phyloP scores from a whole-genome alignment of 2,329 filamentous ascomycete species.

The Eurotiales sp. region DNA sequence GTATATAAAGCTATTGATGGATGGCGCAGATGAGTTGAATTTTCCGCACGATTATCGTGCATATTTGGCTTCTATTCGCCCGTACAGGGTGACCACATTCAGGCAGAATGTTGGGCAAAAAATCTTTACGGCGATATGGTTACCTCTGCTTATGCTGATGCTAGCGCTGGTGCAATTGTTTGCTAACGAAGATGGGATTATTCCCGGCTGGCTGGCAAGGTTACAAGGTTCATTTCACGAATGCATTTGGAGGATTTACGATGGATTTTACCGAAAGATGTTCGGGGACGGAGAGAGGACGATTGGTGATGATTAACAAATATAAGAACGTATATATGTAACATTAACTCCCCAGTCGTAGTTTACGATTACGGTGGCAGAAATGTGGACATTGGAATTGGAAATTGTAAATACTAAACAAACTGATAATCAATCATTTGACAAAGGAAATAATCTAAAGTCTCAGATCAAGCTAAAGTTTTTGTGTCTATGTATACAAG shows the following conservation, averaged over 20 bases:
- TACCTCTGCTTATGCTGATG: conserved; percentile 57
- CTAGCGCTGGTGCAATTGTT: conserved; percentile 43
- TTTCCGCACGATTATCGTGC: conserved; percentile 73
- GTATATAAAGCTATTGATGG: conserved; percentile 75
- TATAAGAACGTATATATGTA: not conserved
- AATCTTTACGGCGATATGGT: conserved; percentile 59
- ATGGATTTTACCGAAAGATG: conserved; percentile 57
- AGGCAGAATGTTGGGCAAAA: conserved; percentile 64
- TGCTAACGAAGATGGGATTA: conserved; percentile 62
- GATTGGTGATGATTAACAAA: conserved; percentile 21
- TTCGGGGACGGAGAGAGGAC: conserved; percentile 87
- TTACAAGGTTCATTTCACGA: conserved; percentile 53
- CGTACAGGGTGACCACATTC: conserved; percentile 66
- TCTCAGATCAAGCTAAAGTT: conserved; percentile 16
- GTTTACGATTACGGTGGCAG: too few relatives aligned
- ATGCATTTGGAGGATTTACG: conserved; percentile 62
- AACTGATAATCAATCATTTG: conserved; percentile 1
- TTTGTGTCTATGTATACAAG: conserved; percentile 27
- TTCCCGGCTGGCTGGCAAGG: conserved; percentile 63
- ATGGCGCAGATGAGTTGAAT: conserved; percentile 75
- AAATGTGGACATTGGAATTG: too few relatives aligned
- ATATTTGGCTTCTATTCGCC: conserved; percentile 65
- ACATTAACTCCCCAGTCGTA: too few relatives aligned
- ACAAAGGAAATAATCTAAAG: conserved; percentile 17
- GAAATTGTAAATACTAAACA: not conserved